phyloP scores from a whole-genome alignment of 805 yeast genomes.

The Barnettozyma vustinii region DNA sequence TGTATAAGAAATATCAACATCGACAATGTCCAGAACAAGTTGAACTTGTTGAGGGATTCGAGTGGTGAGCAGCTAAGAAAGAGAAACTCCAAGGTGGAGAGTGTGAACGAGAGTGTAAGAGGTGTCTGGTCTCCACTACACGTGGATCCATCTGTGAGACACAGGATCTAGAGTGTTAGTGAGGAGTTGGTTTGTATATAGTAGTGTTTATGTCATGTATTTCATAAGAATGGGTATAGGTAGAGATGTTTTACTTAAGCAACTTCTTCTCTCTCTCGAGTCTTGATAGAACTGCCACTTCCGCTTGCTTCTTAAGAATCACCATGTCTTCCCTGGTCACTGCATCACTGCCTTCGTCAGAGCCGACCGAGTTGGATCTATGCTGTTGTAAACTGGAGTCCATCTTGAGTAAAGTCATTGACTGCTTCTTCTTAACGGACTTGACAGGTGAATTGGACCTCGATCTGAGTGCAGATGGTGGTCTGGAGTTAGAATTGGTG shows the following conservation, averaged over 20 bases:
- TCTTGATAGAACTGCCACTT: constrained; percentile 23
- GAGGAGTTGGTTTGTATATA: neutral
- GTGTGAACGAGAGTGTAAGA: constrained; percentile 78
- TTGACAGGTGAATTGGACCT: constrained; percentile 23
- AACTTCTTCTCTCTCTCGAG: constrained; percentile 23
- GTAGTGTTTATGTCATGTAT: neutral
- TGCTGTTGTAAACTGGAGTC: constrained; percentile 13
- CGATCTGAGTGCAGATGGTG: constrained; percentile 20
- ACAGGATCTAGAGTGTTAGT: constrained; percentile 24
- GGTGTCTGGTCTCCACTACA: constrained; percentile 98
- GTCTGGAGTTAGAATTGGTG: constrained; percentile 6
- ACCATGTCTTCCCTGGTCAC: constrained; percentile 19
- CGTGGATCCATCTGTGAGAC: constrained; percentile 46
- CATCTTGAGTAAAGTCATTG: constrained; percentile 23
- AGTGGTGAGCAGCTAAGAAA: constrained; percentile 59
- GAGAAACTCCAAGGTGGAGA: constrained; percentile 72
- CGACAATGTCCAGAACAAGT: constrained; percentile 56
- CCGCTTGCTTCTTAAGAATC: constrained; percentile 17
- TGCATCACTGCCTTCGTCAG: constrained; percentile 11
- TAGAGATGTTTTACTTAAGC: constrained; percentile 4
- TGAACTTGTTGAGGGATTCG: constrained; percentile 58
- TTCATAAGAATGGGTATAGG: neutral
- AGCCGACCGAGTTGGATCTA: constrained; percentile 7
- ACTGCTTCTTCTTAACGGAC: constrained; percentile 23
- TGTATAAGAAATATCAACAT: constrained; percentile 72